These are phyloP conservation scores for Penicillium thymicola DNA, from an alignment of 2,329 filamentous ascomycete species.

Conservation along the genomic window DNA sequence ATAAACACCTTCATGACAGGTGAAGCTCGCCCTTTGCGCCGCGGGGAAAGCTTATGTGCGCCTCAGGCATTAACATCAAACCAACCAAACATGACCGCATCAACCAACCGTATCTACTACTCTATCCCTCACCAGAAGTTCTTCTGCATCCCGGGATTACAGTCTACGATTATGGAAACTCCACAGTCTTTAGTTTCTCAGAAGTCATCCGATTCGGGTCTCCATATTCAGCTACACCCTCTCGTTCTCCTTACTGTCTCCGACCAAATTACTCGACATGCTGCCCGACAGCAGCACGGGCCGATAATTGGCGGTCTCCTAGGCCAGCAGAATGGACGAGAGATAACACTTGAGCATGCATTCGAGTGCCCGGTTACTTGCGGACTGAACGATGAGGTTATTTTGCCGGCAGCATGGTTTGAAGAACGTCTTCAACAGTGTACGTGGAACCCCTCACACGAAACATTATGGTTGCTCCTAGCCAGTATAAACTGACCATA, in stretches of 20 bases:
- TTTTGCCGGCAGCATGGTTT: constrained; percentile 71
- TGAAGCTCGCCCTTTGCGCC: not conserved
- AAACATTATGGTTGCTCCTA: not conserved
- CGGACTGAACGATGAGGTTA: constrained; percentile 54
- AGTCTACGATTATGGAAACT: constrained; percentile 47
- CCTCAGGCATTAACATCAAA: constrained; percentile 24
- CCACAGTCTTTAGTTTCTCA: constrained; percentile 61
- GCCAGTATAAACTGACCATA: constrained; percentile 5
- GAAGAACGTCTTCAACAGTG: constrained; percentile 76
- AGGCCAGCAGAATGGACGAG: constrained; percentile 84
- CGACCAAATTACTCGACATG: constrained; percentile 92
- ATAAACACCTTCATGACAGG: not conserved
- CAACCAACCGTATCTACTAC: constrained; percentile 7
- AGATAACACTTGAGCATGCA: constrained; percentile 87
- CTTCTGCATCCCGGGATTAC: not conserved
- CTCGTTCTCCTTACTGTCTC: constrained; percentile 94
- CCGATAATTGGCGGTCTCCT: constrained; percentile 84
- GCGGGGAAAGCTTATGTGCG: constrained; percentile 25
- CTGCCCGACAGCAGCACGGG: constrained; percentile 68
- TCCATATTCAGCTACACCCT: constrained; percentile 83
- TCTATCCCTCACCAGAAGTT: constrained; percentile 6
- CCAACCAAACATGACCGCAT: constrained; percentile 29
- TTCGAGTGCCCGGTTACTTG: constrained; percentile 71
- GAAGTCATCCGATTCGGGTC: constrained; percentile 68
- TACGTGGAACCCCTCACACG: constrained; percentile 45